phyloP scores from a whole-genome alignment of 2,329 filamentous ascomycete species.

The Basipetospora sp. region DNA sequence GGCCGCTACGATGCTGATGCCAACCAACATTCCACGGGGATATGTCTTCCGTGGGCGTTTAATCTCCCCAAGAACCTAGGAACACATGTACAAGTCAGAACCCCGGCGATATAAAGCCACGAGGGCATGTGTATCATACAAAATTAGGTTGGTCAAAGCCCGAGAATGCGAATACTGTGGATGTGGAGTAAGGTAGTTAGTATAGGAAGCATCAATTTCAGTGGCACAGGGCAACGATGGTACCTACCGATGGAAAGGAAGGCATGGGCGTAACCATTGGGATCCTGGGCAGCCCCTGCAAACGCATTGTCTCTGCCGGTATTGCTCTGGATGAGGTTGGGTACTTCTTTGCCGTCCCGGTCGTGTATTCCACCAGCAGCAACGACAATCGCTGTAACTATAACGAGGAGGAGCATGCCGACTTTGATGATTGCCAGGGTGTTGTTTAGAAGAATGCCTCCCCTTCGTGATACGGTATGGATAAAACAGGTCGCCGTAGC shows the following conservation, averaged over 20 bases:
- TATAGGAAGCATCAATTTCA: too few species aligned
- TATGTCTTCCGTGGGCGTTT: slow-evolving; percentile 18
- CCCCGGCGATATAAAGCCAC: slow-evolving; percentile 1
- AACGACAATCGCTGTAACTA: slow-evolving; percentile 19
- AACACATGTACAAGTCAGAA: neutral
- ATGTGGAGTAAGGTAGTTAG: too few species aligned
- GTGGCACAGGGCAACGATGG: neutral
- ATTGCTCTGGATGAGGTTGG: slow-evolving; percentile 15
- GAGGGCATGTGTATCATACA: neutral
- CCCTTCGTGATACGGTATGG: slow-evolving; percentile 31
- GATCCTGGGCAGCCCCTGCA: slow-evolving; percentile 11
- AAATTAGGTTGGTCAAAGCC: slow-evolving; percentile 26
- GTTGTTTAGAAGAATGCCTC: slow-evolving; percentile 37
- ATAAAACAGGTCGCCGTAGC: slow-evolving; percentile 30
- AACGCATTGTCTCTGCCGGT: slow-evolving; percentile 10
- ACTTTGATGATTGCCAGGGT: slow-evolving; percentile 35
- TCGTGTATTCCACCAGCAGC: slow-evolving; percentile 14
- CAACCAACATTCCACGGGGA: slow-evolving; percentile 17
- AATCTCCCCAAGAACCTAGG: slow-evolving; percentile 18
- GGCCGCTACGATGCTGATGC: slow-evolving; percentile 16
- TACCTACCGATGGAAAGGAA: slow-evolving; percentile 24
- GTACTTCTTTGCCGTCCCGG: slow-evolving; percentile 2
- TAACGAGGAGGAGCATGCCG: slow-evolving; percentile 30
- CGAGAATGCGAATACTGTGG: slow-evolving; percentile 21
- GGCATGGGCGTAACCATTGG: slow-evolving; percentile 22